A percentile compares a stretch with the other conserved stretches of the same genome.
phyloP scores from a whole-genome alignment of 75 land plant genomes.

The Cupressus sempervirens region DNA sequence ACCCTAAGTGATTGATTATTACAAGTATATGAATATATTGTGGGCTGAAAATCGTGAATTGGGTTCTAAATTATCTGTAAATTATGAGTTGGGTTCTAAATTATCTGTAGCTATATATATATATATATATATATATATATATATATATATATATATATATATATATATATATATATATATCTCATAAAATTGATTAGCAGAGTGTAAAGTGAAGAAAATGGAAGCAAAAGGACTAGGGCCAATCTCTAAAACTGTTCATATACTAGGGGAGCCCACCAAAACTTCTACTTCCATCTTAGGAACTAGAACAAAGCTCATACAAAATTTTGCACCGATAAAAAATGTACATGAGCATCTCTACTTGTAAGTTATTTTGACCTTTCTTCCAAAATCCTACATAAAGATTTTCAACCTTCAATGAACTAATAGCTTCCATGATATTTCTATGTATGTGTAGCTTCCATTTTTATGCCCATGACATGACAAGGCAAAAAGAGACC shows the following conservation, averaged over 20 bases:
- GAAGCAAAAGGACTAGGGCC: constrained; percentile 5
- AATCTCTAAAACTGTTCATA: neutral
- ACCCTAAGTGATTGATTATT: no score
- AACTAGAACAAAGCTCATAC: constrained; percentile 50
- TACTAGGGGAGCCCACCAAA: constrained; percentile 71
- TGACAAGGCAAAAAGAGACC: constrained; percentile 84
- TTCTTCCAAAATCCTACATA: neutral
- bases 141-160: no score
- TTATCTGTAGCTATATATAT: no score
- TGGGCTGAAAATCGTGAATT: no score
- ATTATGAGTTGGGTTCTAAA: no score
- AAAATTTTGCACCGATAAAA: constrained; percentile 67
- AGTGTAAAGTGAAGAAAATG: neutral
- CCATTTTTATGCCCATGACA: constrained; percentile 83
- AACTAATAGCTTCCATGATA: neutral
- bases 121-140: no score
- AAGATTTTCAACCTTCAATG: neutral
- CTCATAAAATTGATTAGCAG: neutral
- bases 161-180: no score
- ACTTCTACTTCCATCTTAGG: constrained; percentile 51
- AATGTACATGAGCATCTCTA: constrained; percentile 89
- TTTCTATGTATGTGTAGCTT: constrained; percentile 37
- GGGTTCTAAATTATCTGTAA: no score
- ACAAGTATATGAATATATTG: no score
- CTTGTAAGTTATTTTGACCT: constrained; percentile 45